Base-by-base conservation (phyloP, 2,329 filamentous ascomycete species). In the Pseudonectria buxi region DNA sequence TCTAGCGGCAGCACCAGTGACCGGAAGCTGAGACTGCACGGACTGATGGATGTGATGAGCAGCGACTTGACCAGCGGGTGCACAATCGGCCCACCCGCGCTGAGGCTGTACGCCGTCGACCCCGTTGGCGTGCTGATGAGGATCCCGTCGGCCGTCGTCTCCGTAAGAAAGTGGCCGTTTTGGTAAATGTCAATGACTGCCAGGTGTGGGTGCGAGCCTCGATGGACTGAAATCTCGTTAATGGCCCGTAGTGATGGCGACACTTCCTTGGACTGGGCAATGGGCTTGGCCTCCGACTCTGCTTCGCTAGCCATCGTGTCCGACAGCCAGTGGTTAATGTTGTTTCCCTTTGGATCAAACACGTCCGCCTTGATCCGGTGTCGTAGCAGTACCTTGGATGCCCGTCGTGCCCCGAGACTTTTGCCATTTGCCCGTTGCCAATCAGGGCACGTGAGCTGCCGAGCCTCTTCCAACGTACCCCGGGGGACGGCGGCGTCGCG, bases 31-130 rank as follows among this genome's bases (percentile, higher is more conserved):
- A 98, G 72, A 51, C 86, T 94, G 39, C 92, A 80, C 0, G 92
- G 86, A 56, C 89, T 95, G 54, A 98, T 95, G 15, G 92, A 89
- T 0, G 92, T 98, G 37, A 98, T 76, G 16, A 95, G 76, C 11
- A 96, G 72, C 2, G 86, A 86, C 26, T 86, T 83, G 3, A 96
- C 90, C 2, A 95, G 73, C 0, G 92, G 92, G 58, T 98, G 92
- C 27, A 96, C 85, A 49, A 98, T 96, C 49, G 83, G 86, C 1
- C 92, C 92, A 3, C 92, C 92, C 3, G 83, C 85, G 46, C 84
- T 92, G n/a, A 98, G 72, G 40, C 84, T 92, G 66, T 98, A 98
- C 1, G 92, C 92, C 1, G 92, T 98, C 27, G 86, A 94, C 3
- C 92, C 92, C 0, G 92, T 98, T 0, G 92, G 92, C 0, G 90